phyloP scores from a whole-genome alignment of 1,284 basidiomycete genomes.

The Papiliotrema fonsecae region DNA sequence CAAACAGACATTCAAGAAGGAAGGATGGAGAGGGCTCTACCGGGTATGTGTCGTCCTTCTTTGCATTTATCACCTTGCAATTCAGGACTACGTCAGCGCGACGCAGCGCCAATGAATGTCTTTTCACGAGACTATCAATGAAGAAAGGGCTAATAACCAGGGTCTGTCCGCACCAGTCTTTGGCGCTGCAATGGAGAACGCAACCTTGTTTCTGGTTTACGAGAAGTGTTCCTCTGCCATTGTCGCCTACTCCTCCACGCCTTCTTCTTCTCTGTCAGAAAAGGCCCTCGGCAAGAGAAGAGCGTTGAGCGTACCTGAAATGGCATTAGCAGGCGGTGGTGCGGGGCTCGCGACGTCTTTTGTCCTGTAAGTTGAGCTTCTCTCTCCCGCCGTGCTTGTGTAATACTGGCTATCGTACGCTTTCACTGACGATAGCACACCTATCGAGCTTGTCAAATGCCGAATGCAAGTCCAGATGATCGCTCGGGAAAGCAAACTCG shows the following conservation, averaged over 20 bases:
- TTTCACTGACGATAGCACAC: constrained; percentile 57
- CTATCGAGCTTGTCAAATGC: constrained; percentile 87
- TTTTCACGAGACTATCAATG: too few species aligned
- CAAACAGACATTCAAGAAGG: constrained; percentile 66
- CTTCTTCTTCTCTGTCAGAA: constrained; percentile 29
- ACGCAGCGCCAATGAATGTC: background rate
- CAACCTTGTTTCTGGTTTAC: constrained; percentile 79
- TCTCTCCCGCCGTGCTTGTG: too few species aligned
- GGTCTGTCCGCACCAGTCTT: constrained; percentile 82
- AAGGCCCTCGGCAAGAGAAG: constrained; percentile 29
- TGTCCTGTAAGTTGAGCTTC: constrained; percentile 58
- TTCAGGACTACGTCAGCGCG: background rate
- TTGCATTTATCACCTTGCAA: background rate
- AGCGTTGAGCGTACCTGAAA: constrained; percentile 58
- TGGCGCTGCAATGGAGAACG: constrained; percentile 88
- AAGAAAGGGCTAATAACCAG: constrained; percentile 47
- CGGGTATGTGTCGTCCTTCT: constrained; percentile 55
- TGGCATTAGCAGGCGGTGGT: constrained; percentile 69
- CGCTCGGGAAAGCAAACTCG: constrained; percentile 47
- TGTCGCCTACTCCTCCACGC: constrained; percentile 20
- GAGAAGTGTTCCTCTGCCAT: constrained; percentile 73
- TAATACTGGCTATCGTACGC: too few species aligned
- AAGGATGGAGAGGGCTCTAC: constrained; percentile 74
- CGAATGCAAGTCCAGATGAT: constrained; percentile 94
- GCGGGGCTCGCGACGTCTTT: constrained; percentile 79